Percentiles rank a stretch among this genome's conserved stretches.
phyloP scores from a whole-genome alignment of 1,284 basidiomycete species.

The Trametes versicolor region DNA sequence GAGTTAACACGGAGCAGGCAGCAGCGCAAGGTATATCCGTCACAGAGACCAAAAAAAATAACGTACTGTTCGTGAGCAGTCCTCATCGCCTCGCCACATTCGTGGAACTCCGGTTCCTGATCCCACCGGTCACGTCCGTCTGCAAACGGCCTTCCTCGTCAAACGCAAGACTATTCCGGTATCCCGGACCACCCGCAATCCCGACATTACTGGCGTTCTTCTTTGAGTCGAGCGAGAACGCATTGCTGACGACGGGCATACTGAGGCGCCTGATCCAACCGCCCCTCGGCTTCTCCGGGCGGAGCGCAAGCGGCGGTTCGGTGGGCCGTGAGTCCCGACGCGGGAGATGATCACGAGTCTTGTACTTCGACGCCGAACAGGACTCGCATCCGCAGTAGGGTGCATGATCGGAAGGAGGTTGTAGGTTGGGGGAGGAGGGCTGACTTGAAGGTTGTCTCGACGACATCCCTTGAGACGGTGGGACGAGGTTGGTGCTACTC shows the following conservation, averaged over 20 bases:
- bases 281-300: constrained; percentile 63
- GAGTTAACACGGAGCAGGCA: not conserved
- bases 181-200: constrained; percentile 35
- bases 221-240: constrained; percentile 56
- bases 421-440: constrained; percentile 40
- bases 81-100: constrained; percentile 42
- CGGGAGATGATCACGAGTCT: constrained; percentile 41
- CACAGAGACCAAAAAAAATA: not conserved
- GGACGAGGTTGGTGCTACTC: constrained; percentile 56
- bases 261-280: constrained; percentile 81
- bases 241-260: constrained; percentile 71
- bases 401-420: constrained; percentile 54
- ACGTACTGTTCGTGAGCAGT: not conserved
- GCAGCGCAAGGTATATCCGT: constrained; percentile 17
- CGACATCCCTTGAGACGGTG: constrained; percentile 42
- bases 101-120: constrained; percentile 41
- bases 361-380: constrained; percentile 65
- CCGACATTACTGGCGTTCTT: constrained; percentile 42
- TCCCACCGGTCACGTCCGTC: constrained; percentile 34
- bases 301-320: constrained; percentile 52
- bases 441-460: constrained; percentile 36
- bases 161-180: constrained; percentile 41
- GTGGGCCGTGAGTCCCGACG: constrained; percentile 53
- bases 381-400: constrained; percentile 69
- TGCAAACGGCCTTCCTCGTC: constrained; percentile 43